Evolutionary conservation across 352 stramenopile species (phyloP).

Genomic region (Peronospora tabacina): DNA sequence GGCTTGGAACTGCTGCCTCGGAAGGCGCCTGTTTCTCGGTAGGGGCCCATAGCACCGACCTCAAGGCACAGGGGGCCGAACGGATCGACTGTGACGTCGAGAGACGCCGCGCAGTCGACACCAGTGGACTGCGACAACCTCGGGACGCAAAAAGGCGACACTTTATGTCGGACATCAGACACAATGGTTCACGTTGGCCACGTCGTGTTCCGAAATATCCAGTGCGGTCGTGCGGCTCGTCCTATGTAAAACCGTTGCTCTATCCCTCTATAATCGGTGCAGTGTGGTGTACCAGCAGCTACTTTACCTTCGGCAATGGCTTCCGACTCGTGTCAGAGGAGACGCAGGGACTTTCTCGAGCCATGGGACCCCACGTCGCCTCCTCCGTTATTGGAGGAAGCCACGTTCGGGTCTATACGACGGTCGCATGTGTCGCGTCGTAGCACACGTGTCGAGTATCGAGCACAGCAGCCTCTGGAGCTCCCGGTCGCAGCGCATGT

Average conservation of each 20-base stretch:
- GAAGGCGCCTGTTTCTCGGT: conserved; percentile 70
- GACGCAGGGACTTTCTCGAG: background rate
- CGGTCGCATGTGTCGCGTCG: conserved; percentile 17
- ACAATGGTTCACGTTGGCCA: background rate
- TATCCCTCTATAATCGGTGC: no score
- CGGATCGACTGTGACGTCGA: conserved; percentile 15
- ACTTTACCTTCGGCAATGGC: conserved; percentile 12
- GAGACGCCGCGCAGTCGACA: conserved; percentile 2
- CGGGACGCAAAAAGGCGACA: background rate
- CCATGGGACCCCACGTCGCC: conserved; percentile 13
- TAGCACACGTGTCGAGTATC: conserved; percentile 6
- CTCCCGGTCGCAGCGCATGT: conserved; percentile 27
- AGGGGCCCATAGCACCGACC: conserved; percentile 58
- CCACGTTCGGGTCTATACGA: conserved; percentile 5
- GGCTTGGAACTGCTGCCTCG: conserved; percentile 73
- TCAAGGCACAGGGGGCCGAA: conserved; percentile 24
- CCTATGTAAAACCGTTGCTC: no score
- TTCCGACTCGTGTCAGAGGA: conserved; percentile 15
- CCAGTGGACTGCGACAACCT: conserved; percentile 7
- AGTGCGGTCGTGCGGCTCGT: background rate
- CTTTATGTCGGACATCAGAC: no score
- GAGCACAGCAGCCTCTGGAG: conserved; percentile 17
- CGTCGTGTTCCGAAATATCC: background rate
- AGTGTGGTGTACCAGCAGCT: no score
- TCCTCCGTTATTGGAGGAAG: conserved; percentile 21